phyloP scores from a whole-genome alignment of 345 rosid genomes.

The Melastoma malabathricum region DNA sequence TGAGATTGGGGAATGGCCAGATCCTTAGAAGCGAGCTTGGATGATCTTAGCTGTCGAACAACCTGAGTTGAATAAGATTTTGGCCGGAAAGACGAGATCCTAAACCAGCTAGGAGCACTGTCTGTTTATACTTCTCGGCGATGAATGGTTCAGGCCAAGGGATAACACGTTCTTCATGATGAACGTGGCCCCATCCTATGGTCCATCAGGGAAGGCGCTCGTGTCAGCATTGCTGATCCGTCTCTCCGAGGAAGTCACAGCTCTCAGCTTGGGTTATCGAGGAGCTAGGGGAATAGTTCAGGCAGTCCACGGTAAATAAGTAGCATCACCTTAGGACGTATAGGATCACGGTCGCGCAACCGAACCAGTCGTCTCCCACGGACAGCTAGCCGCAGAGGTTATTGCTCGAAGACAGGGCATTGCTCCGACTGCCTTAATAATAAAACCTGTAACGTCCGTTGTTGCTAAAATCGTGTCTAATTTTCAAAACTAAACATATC shows the following conservation, averaged over 20 bases:
- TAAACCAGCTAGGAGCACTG: constrained; percentile 52
- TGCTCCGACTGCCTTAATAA: constrained; percentile 1
- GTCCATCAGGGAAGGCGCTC: constrained; percentile 52
- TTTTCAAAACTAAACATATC: no score
- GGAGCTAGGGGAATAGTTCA: constrained; percentile 73
- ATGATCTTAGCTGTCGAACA: constrained; percentile 77
- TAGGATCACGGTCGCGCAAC: constrained; percentile 59
- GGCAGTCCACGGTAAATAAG: constrained; percentile 27
- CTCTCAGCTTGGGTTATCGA: constrained; percentile 29
- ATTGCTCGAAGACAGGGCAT: constrained; percentile 30
- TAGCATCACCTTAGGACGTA: constrained; percentile 79
- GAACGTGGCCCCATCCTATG: constrained; percentile 70
- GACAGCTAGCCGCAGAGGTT: constrained; percentile 68
- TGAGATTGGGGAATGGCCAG: constrained; percentile 43
- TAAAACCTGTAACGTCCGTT: no score
- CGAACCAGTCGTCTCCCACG: constrained; percentile 84
- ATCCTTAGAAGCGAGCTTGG: constrained; percentile 35
- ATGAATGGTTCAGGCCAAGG: constrained; percentile 72
- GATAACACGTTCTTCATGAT: constrained; percentile 84
- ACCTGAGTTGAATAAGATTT: constrained; percentile 46
- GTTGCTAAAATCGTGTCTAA: no score
- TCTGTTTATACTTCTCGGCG: constrained; percentile 65
- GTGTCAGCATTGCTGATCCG: constrained; percentile 79
- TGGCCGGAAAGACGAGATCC: constrained; percentile 21
- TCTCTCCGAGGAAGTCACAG: constrained; percentile 28